These are phyloP conservation scores for Alliaria petiolata DNA, from an alignment of 345 rosid genomes.

Conservation along the genomic window DNA sequence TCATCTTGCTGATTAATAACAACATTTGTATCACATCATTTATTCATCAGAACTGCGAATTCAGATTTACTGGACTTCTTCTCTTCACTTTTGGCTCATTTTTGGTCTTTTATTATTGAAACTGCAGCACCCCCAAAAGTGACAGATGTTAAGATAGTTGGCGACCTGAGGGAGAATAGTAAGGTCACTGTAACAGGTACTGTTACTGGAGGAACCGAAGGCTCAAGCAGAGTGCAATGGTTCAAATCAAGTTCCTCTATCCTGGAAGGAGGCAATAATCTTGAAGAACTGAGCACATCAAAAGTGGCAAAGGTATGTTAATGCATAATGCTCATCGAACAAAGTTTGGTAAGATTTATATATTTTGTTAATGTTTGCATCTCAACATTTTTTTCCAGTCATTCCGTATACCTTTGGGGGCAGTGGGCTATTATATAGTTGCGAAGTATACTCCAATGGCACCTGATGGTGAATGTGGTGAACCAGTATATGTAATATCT, in stretches of 20 bases:
- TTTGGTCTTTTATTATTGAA: neutral
- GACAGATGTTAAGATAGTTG: constrained; percentile 74
- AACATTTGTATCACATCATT: neutral
- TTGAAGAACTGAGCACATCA: constrained; percentile 81
- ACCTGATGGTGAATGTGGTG: constrained; percentile 80
- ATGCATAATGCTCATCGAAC: neutral
- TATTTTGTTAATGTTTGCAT: constrained; percentile 5
- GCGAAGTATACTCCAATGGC: constrained; percentile 92
- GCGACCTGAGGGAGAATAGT: constrained; percentile 83
- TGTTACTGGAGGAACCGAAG: constrained; percentile 91
- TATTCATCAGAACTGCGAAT: neutral
- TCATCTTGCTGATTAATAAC: neutral
- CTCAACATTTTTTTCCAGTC: constrained; percentile 47
- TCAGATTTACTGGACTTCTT: constrained; percentile 3
- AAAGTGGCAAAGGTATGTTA: constrained; percentile 79
- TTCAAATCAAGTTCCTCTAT: constrained; percentile 59
- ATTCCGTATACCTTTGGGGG: constrained; percentile 92
- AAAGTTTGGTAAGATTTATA: neutral
- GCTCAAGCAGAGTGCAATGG: constrained; percentile 97
- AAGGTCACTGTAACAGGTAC: constrained; percentile 74
- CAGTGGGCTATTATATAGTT: constrained; percentile 75
- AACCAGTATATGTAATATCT: constrained; percentile 69
- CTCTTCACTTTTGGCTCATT: constrained; percentile 12
- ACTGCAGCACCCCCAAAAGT: constrained; percentile 94
- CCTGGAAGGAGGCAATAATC: constrained; percentile 54